Evolutionary conservation across 2,329 filamentous ascomycete species (phyloP), one percentile per base, ranked within the genome.

Genomic region (Fusarium albidum): DNA sequence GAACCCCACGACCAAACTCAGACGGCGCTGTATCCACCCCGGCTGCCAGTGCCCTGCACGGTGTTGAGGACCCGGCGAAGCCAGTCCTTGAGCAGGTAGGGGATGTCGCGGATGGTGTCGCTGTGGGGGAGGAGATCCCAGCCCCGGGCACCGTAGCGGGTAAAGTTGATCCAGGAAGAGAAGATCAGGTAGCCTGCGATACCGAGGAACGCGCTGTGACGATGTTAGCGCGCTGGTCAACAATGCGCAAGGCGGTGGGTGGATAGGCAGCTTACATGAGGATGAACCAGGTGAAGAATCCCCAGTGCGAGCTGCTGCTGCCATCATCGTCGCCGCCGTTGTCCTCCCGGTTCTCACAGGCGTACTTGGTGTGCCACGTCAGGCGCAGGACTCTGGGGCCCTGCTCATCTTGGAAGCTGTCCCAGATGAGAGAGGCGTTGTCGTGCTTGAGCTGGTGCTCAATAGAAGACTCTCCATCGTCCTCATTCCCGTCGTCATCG

Each of bases 101-200:
- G 95, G 15, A 97, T 77, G 69, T 99, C 95, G 60, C 94, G 88
- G 65, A 98, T 89, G 1, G 91, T 90, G 73, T 99, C 95, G 61
- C 90, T 90, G 71, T 98, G 94, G 12, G 95, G 95, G 14, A 98
- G 80, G 14, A 97, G 82, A 68, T 98, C 95, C 93, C 93, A 98
- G 51, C 95, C 95, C 37, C 94, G 84, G 45, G 94, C 93, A 40
- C 94, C 94, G 74, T 96, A 96, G 57, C 93, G 90, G 78, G 92
- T 97, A 82, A 98, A 98, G 80, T 98, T 98, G 72, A 98, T 87
- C 95, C 95, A 99, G 15, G 93, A 96, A 61, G 94, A 93, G 70
- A 98, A 98, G 72, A 98, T 96, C 62, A 99, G 87, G 77, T 98
- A 99, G 18, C 93, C 79, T 3, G 95, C 92, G 33, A 87, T 89